Evolutionary conservation across 495 filamentous ascomycete genomes (phyloP), one percentile per base, ranked within the genome.

Genomic region (Elaphomyces granulatus): DNA sequence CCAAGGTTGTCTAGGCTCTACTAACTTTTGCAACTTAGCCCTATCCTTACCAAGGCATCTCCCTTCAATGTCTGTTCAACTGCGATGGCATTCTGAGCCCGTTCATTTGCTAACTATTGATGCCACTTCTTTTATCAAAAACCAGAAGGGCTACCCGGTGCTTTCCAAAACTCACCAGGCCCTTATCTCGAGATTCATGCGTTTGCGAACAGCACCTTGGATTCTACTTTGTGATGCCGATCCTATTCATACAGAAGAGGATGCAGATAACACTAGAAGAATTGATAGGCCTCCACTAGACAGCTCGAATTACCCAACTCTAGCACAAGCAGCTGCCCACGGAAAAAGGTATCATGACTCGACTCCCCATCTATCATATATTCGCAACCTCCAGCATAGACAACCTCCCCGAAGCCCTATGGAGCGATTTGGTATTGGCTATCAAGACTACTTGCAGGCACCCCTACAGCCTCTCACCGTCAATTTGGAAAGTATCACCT

Each of bases 401-500:
- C 88, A 95, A 49, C 80, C 83, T 7, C 58, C 78, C 43, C 68
- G 54, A 45, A 71, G 54, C 3, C 58, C 60, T 4, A 68, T 87
- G 26, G 82, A 87, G 54, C 63, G 68, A 34, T 84, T 84, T 54
- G 78, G 80, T 7, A 63, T 70, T 8, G 83, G 81, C 6, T 88
- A 83, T 49, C 92, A 99, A 45, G 90, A 99, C 54, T 96, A 90
- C 60, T 66, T 96, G 1, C 90, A 99, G 55, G 83, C 84, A 3
- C 90, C 90, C 7, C 63, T 99, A 28, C 92, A 99, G 52, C 90
- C 90, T 1, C 69, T 99, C 15, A 83, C 90, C 0, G 90, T 96
- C 58, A 96, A 99, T 46, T 70, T 99, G 17, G 90, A 99, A 53
- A 90, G 83, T 35, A 81, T 92, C 38, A 99, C 90, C 1, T 99